These are phyloP conservation scores for Musa schizocarpa DNA, from an alignment of 176 grass and related monocot species.

Conservation along the genomic window DNA sequence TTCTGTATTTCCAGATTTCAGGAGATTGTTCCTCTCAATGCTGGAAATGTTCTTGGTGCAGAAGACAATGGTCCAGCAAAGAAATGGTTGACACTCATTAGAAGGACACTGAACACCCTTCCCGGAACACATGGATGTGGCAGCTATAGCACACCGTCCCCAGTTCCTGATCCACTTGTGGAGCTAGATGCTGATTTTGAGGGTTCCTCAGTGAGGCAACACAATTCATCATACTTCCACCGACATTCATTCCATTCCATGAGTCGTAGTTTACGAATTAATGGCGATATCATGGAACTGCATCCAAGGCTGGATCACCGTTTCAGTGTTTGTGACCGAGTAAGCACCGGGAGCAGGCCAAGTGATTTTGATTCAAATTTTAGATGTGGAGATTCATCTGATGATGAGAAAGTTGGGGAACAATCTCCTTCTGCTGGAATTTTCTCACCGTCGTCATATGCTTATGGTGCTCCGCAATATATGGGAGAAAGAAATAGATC, in stretches of 20 bases:
- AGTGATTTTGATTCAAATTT: constrained; percentile 8
- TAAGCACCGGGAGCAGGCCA: constrained; percentile 11
- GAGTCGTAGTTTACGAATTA: constrained; percentile 10
- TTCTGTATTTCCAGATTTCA: constrained; percentile 3
- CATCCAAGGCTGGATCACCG: not conserved
- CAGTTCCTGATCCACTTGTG: not conserved
- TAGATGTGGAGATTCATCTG: not conserved
- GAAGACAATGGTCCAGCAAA: constrained; percentile 7
- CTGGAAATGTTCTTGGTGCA: constrained; percentile 5
- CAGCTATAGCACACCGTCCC: not conserved
- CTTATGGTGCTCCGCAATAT: not conserved
- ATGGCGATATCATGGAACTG: not conserved
- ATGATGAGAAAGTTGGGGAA: not conserved
- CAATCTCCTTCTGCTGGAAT: not conserved
- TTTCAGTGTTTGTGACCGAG: constrained; percentile 6
- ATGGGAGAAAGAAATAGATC: not conserved
- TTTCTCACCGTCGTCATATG: not conserved
- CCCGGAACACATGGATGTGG: not conserved
- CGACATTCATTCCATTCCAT: constrained; percentile 7
- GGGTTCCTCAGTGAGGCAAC: not conserved
- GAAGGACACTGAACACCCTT: constrained; percentile 1
- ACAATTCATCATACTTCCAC: constrained; percentile 2
- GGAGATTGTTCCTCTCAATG: constrained; percentile 14
- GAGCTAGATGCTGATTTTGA: constrained; percentile 17
- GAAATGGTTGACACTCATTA: constrained; percentile 11